Conservation (phyloP, 768 basidiomycete species). For the Tricholomella constricta region DNA sequence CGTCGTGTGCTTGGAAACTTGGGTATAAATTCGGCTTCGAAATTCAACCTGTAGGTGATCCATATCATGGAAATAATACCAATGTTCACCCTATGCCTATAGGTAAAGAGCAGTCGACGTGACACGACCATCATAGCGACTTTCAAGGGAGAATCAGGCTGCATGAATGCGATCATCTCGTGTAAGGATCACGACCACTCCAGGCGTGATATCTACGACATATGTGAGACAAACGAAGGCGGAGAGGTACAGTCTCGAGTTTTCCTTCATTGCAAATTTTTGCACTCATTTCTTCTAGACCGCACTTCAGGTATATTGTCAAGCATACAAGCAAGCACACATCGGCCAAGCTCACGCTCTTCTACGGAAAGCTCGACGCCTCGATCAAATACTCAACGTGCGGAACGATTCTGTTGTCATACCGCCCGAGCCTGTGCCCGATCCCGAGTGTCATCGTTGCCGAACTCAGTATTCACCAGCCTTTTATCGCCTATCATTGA, state of each 20-base stretch:
- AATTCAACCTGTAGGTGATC: conserved; percentile 68
- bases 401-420: conserved; percentile 38
- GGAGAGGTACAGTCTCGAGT: conserved; percentile 84
- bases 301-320: conserved; percentile 85
- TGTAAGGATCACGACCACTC: conserved; percentile 76
- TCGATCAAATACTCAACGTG: conserved; percentile 70
- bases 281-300: conserved; percentile 56
- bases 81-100: neutral
- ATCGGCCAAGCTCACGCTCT: conserved; percentile 77
- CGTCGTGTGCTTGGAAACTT: conserved; percentile 86
- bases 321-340: conserved; percentile 79
- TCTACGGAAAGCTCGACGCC: conserved; percentile 83
- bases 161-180: conserved; percentile 74
- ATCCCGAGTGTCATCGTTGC: conserved; percentile 62
- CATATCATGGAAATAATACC: neutral
- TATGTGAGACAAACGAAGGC: conserved; percentile 83
- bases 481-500: conserved; percentile 52
- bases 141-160: conserved; percentile 78
- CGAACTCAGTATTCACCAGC: conserved; percentile 72
- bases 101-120: conserved; percentile 80
- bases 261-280: no score
- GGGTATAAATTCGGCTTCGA: conserved; percentile 92
- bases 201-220: conserved; percentile 71
- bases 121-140: conserved; percentile 66
- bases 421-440: conserved; percentile 23